These are phyloP conservation scores for Stagonosporopsis tanaceti DNA, from an alignment of 2,329 filamentous ascomycete genomes.

Conservation along the genomic window DNA sequence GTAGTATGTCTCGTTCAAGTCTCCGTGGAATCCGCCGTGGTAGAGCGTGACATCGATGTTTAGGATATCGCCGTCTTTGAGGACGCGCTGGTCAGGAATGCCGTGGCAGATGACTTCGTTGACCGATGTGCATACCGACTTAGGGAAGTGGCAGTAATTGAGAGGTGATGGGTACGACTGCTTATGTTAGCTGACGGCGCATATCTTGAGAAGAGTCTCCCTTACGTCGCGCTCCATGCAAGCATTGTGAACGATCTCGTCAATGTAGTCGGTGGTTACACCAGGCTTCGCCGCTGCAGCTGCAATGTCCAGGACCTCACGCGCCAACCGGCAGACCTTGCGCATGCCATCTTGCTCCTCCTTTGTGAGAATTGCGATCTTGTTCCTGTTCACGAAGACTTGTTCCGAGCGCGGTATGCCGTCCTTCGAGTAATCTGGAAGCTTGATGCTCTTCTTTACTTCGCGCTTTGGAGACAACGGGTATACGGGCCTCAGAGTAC, in stretches of 20 bases:
- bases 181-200: constrained; percentile 25
- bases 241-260: constrained; percentile 93
- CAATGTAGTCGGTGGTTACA: constrained; percentile 93
- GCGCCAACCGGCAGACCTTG: constrained; percentile 83
- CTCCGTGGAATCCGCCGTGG: constrained; percentile 93
- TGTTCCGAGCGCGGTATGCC: constrained; percentile 76
- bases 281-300: constrained; percentile 86
- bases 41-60: constrained; percentile 97
- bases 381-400: constrained; percentile 74
- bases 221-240: constrained; percentile 90
- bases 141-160: constrained; percentile 96
- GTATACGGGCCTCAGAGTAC: constrained; percentile 84
- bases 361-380: constrained; percentile 82
- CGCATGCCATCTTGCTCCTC: constrained; percentile 88
- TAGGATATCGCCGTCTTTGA: constrained; percentile 92
- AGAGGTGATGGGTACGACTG: constrained; percentile 94
- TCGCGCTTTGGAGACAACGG: constrained; percentile 50
- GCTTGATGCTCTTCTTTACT: constrained; percentile 80
- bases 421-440: constrained; percentile 87
- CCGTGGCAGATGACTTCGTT: constrained; percentile 99
- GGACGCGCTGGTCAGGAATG: constrained; percentile 87
- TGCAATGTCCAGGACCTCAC: constrained; percentile 93
- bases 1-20: constrained; percentile 99
- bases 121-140: constrained; percentile 94
- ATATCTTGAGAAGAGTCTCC: constrained; percentile 4